These are phyloP conservation scores for Ceratocystis harringtonii DNA, from an alignment of 2,329 filamentous ascomycete species.

Conservation along the genomic window DNA sequence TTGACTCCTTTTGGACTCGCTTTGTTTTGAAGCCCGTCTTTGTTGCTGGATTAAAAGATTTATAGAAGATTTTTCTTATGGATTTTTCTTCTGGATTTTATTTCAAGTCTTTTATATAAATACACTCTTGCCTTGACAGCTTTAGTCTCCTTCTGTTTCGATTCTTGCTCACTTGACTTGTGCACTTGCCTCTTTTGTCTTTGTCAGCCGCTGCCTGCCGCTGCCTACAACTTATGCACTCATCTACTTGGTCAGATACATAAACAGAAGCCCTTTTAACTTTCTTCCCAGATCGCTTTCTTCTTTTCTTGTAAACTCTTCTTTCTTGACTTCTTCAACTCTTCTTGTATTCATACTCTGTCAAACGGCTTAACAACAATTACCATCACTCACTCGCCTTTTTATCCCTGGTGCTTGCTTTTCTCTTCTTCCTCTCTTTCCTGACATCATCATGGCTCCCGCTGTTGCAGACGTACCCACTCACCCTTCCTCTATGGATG, in stretches of 20 bases:
- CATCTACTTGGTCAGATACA: not conserved
- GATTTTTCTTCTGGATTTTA: not conserved
- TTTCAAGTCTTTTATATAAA: not conserved
- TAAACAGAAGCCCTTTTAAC: not conserved
- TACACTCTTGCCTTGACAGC: not conserved
- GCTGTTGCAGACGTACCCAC: not conserved
- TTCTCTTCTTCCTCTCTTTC: not conserved
- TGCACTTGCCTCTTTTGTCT: not conserved
- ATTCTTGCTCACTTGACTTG: not conserved
- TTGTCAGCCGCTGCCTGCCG: not conserved
- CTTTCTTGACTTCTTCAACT: not conserved
- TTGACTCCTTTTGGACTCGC: not conserved
- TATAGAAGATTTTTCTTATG: not conserved
- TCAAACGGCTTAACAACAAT: not conserved
- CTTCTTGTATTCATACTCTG: not conserved
- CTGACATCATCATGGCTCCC: conserved; percentile 6
- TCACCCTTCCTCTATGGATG: not conserved
- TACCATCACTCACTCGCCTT: not conserved
- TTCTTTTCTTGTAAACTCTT: not conserved
- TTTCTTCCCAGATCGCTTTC: not conserved
- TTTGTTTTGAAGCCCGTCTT: not conserved
- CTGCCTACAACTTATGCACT: not conserved
- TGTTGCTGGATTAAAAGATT: not conserved
- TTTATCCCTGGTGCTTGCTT: not conserved
- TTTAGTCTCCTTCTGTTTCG: not conserved